These are phyloP conservation scores for Gelatoporia subvermispora DNA, from an alignment of 768 basidiomycete species.

Conservation along the genomic window DNA sequence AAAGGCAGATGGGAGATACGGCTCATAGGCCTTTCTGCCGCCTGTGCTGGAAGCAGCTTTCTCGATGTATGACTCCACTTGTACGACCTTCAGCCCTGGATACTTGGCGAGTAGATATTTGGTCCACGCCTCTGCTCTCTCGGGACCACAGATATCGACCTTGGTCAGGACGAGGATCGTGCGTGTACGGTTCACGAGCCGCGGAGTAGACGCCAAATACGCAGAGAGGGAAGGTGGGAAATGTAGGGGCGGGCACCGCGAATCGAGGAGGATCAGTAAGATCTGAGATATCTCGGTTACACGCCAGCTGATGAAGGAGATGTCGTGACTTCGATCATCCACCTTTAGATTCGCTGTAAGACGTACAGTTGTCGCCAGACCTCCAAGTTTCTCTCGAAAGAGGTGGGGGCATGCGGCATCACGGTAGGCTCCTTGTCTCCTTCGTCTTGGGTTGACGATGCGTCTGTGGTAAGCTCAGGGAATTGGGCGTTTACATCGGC, in stretches of 20 bases:
- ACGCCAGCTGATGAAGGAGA: constrained; percentile 65
- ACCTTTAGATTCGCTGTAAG: not conserved
- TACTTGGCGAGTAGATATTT: constrained; percentile 48
- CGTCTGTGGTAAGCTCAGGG: not conserved
- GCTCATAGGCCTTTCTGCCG: constrained; percentile 41
- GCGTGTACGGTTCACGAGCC: constrained; percentile 16
- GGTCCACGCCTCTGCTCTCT: constrained; percentile 61
- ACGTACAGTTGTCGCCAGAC: constrained; percentile 92
- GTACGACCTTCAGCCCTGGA: constrained; percentile 57
- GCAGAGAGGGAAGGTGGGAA: constrained; percentile 72
- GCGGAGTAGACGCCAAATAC: constrained; percentile 43
- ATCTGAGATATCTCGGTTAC: constrained; percentile 90
- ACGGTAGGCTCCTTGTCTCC: constrained; percentile 3
- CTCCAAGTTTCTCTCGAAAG: constrained; percentile 87
- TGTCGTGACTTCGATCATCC: too few species aligned
- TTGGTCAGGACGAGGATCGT: constrained; percentile 83
- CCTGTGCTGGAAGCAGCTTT: constrained; percentile 24
- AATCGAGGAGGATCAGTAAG: constrained; percentile 82
- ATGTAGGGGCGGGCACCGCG: constrained; percentile 84
- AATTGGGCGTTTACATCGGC: constrained; percentile 32
- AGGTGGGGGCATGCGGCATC: constrained; percentile 65
- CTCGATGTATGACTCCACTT: constrained; percentile 72
- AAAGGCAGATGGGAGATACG: constrained; percentile 64
- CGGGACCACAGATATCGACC: constrained; percentile 75
- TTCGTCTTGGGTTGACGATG: constrained; percentile 5